Conservation (phyloP, 2,329 filamentous ascomycete genomes). For the Penicillium sp. region DNA sequence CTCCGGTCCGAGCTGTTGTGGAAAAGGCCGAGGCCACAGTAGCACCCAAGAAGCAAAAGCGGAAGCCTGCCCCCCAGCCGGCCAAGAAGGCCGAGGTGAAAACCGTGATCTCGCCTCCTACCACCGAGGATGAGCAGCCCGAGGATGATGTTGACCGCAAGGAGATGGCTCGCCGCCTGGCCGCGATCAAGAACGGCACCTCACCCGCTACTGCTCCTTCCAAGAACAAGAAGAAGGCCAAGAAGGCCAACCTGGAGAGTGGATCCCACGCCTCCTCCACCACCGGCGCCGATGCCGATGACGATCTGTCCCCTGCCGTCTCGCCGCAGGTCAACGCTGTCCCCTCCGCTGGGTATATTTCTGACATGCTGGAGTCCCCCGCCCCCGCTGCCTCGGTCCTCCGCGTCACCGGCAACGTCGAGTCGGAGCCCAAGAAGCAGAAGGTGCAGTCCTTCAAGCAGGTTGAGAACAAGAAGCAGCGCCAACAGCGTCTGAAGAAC, state of each 20-base stretch:
- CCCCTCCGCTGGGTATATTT: constrained; percentile 64
- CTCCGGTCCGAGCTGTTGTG: constrained; percentile 27
- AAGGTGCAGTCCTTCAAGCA: constrained; percentile 62
- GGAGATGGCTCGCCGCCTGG: constrained; percentile 75
- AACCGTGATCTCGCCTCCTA: constrained; percentile 29
- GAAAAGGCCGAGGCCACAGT: constrained; percentile 37
- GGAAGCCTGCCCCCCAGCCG: constrained; percentile 33
- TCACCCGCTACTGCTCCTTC: constrained; percentile 48
- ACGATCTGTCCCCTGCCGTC: constrained; percentile 70
- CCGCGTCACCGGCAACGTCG: constrained; percentile 70
- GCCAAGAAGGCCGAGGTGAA: constrained; percentile 34
- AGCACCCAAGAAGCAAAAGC: constrained; percentile 44
- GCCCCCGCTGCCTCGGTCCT: constrained; percentile 70
- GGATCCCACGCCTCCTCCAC: constrained; percentile 68
- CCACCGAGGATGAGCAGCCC: constrained; percentile 32
- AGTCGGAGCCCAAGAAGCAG: constrained; percentile 60
- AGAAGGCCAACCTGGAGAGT: constrained; percentile 59
- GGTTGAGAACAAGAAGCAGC: constrained; percentile 89
- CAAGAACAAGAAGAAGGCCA: constrained; percentile 66
- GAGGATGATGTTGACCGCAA: constrained; percentile 68
- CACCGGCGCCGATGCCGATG: constrained; percentile 73
- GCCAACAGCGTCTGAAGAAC: constrained; percentile 86
- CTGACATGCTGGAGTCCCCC: constrained; percentile 85
- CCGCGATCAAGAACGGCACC: constrained; percentile 69
- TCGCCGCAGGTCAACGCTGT: constrained; percentile 61